Evolutionary conservation across 2,329 filamentous ascomycete species (phyloP).

Genomic region (Ilyonectria destructans): DNA sequence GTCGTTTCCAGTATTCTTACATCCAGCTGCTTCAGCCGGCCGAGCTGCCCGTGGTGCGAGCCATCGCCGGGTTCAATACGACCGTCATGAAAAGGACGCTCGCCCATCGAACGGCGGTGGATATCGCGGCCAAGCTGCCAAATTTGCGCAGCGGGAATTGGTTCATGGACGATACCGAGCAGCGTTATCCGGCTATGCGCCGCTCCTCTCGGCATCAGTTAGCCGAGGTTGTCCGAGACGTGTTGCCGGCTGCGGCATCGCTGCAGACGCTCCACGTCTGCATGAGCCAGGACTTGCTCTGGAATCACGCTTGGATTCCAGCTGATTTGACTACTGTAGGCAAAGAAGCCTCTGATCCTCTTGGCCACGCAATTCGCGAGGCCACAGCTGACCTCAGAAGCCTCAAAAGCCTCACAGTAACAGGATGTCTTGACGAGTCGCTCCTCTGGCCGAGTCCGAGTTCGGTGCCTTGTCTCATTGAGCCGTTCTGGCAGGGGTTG

Average conservation of each 20-base stretch:
- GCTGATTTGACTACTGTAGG: constrained; percentile 26
- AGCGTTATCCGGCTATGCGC: constrained; percentile 35
- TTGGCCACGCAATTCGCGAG: constrained; percentile 32
- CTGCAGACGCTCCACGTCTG: constrained; percentile 34
- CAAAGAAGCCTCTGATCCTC: constrained; percentile 26
- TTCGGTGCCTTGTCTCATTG: constrained; percentile 15
- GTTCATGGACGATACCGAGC: constrained; percentile 35
- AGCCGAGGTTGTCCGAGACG: constrained; percentile 29
- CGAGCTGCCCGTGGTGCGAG: constrained; percentile 30
- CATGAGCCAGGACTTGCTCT: constrained; percentile 38
- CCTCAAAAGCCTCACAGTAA: constrained; percentile 33
- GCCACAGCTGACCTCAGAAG: constrained; percentile 25
- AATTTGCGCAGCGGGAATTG: constrained; percentile 32
- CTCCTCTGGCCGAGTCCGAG: constrained; percentile 34
- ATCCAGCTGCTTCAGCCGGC: constrained; percentile 25
- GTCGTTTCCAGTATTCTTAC: constrained; percentile 38
- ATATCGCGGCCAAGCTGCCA: constrained; percentile 36
- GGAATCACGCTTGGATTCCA: constrained; percentile 39
- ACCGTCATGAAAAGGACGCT: constrained; percentile 30
- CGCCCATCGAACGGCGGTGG: constrained; percentile 29
- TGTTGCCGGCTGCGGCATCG: constrained; percentile 25
- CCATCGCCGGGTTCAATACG: constrained; percentile 33
- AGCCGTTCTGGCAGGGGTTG: constrained; percentile 37
- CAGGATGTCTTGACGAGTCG: constrained; percentile 35
- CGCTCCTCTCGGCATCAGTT: constrained; percentile 30